phyloP scores from a whole-genome alignment of 2,329 filamentous ascomycete species.

The Xylaria sp. region DNA sequence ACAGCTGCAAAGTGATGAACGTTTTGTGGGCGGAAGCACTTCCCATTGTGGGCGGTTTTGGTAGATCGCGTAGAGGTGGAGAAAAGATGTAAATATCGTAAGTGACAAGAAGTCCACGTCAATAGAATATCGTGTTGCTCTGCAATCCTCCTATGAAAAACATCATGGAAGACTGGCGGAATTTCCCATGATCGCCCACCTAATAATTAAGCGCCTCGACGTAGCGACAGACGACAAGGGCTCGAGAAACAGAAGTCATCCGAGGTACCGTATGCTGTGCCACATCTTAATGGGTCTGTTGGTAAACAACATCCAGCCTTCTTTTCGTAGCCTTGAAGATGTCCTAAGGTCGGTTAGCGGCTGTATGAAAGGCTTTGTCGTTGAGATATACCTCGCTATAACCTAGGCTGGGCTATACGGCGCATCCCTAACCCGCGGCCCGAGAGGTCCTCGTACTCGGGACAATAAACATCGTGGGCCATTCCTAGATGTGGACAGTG shows the following conservation, averaged over 20 bases:
- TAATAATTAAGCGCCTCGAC: conserved; percentile 15
- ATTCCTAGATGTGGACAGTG: background rate
- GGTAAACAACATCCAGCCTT: background rate
- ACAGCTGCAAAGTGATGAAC: conserved; percentile 15
- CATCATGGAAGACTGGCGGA: conserved; percentile 9
- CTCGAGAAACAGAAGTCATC: background rate
- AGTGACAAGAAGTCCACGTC: conserved; percentile 6
- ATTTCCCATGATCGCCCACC: conserved; percentile 10
- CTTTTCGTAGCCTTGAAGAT: background rate
- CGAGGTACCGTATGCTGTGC: background rate
- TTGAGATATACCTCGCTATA: conserved; percentile 3
- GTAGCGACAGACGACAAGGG: conserved; percentile 8
- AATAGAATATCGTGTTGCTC: conserved; percentile 1
- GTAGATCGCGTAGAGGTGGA: conserved; percentile 6
- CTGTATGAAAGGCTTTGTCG: background rate
- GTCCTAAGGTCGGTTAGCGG: conserved; percentile 1
- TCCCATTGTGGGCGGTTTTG: conserved; percentile 10
- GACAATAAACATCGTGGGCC: background rate
- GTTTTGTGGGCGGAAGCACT: conserved; percentile 1
- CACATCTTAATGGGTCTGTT: background rate
- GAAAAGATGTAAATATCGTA: conserved; percentile 11
- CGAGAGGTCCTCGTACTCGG: conserved; percentile 14
- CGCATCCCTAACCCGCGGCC: background rate
- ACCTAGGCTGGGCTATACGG: background rate
- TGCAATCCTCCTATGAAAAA: background rate